Base-by-base conservation (phyloP, 306 rosid genomes). In the Cicer judaicum region DNA sequence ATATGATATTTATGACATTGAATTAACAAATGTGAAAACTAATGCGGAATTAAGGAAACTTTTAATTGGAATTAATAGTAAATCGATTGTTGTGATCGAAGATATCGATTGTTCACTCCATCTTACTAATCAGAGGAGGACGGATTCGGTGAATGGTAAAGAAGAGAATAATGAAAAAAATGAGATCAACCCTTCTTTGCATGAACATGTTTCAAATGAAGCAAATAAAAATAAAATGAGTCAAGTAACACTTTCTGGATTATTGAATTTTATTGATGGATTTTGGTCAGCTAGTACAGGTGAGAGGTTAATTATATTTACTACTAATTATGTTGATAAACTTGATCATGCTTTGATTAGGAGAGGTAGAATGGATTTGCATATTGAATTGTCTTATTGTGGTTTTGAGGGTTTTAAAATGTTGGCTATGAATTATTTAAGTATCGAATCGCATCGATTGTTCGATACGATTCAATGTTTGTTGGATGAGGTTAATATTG, bases 331-430 rank as follows among this genome's bases (percentile, higher is more conserved):
- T 50, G 85, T 82, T 19, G 93, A 88, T 67, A 88, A 90, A 42
- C 93, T 92, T 1, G 96, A 92, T 52, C 84, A 89, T 5, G 96
- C 98, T 8, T 55, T 92, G 14, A 81, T 88, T 11, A 63, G 98
- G 1, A 84, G 82, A 61, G 93, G 98, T 19, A 77, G 98, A 73
- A 90, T 92, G 92, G 92, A 92, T 50, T 84, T 84, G 80, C 96
- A 84, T 48, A 84, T 90, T 11, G 92, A 92, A 21, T 41, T 90
- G 65, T 79, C 93, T 0, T 88, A 64, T n/a, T 89, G 96, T 61
- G 36, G 73, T 1, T 88, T 85, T 52, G 92, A 89, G 70, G 89
- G 82, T 2, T 92, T 92, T 59, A 84, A 84, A 70, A 80, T 74
- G 64, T 66, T 92, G 74, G 92, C 91, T 1, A 81, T 60, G 77